Conservation (phyloP, 106 monocot species). For the Ottelia alismoides region DNA sequence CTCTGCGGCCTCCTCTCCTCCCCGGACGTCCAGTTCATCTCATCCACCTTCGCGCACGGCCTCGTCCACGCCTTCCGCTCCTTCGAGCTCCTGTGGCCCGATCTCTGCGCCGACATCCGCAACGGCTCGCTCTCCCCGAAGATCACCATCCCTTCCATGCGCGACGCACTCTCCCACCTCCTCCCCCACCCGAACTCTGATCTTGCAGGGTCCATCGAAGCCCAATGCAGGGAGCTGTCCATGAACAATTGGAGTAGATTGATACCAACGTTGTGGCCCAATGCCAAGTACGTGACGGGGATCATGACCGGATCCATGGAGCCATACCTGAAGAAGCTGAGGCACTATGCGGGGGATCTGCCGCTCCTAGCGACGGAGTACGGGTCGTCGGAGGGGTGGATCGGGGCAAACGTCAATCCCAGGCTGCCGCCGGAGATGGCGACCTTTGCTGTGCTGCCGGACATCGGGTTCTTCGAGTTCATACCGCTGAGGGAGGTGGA, state of each 20-base stretch:
- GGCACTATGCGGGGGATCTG: constrained; percentile 49
- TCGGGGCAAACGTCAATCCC: too few relatives aligned
- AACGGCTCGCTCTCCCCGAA: constrained; percentile 42
- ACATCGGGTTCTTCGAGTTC: too few relatives aligned
- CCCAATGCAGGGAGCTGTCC: constrained; percentile 29
- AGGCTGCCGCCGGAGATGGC: too few relatives aligned
- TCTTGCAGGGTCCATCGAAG: constrained; percentile 34
- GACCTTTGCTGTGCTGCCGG: too few relatives aligned
- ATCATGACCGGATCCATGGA: constrained; percentile 79
- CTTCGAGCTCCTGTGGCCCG: constrained; percentile 45
- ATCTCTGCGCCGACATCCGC: constrained; percentile 40
- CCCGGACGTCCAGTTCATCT: constrained; percentile 53
- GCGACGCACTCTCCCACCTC: too few relatives aligned
- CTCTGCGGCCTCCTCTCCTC: too few relatives aligned
- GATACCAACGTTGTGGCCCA: constrained; percentile 52
- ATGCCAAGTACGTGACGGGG: constrained; percentile 59
- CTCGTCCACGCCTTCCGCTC: constrained; percentile 51
- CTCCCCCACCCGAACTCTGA: too few relatives aligned
- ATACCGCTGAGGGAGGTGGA: constrained; percentile 6
- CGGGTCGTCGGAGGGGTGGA: constrained; percentile 64
- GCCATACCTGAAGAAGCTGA: too few relatives aligned
- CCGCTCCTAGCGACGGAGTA: constrained; percentile 55
- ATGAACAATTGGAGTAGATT: constrained; percentile 55
- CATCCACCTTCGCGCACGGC: constrained; percentile 55
- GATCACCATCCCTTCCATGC: constrained; percentile 37